phyloP scores from a whole-genome alignment of 768 basidiomycete species.

The Pleurotus giganteus region DNA sequence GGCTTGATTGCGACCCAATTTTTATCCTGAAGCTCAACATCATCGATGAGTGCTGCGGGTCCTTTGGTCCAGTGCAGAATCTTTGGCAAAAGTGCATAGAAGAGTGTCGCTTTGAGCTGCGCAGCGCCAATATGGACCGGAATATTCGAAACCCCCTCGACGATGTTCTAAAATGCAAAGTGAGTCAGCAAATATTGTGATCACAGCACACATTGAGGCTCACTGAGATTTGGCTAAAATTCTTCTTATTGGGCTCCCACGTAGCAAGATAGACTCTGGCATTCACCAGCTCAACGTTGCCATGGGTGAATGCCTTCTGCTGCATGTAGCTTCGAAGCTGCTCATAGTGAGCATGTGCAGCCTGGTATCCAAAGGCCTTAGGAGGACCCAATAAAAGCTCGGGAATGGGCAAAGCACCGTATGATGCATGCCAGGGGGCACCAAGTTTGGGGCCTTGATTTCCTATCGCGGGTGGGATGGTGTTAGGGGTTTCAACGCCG shows the following conservation, averaged over 20 bases:
- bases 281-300: background rate
- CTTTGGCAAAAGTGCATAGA: slow-evolving; percentile 12
- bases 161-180: slow-evolving; percentile 14
- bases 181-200: background rate
- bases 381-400: background rate
- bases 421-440: background rate
- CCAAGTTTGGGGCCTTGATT: background rate
- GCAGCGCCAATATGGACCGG: slow-evolving; percentile 21
- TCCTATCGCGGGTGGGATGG: background rate
- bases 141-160: slow-evolving; percentile 20
- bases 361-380: slow-evolving; percentile 1
- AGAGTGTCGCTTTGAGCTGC: slow-evolving; percentile 17
- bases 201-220: background rate
- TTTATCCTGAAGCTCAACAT: slow-evolving; percentile 1
- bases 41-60: background rate
- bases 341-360: background rate
- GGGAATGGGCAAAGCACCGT: background rate
- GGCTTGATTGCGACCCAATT: background rate
- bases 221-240: slow-evolving; percentile 1
- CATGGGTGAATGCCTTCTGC: background rate
- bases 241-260: background rate
- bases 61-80: slow-evolving; percentile 7
- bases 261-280: background rate
- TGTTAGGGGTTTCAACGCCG: background rate
- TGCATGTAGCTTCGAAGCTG: background rate